Conservation (phyloP, 495 filamentous ascomycete species). For the Podospora australis region DNA sequence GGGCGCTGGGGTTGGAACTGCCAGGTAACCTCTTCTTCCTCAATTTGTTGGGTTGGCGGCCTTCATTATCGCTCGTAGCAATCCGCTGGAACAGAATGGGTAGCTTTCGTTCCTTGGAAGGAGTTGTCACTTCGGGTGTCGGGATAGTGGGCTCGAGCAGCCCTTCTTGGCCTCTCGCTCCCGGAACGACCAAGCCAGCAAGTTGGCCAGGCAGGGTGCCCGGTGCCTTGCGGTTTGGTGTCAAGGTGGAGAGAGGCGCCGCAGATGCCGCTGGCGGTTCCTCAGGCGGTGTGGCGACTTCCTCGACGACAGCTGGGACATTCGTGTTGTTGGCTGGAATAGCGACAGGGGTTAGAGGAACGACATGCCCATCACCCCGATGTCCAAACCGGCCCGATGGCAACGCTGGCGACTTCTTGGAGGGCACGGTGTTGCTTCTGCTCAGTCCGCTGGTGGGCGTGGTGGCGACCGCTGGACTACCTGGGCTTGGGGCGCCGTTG, state of each 20-base stretch:
- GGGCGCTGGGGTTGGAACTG: conserved; percentile 71
- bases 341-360: conserved; percentile 25
- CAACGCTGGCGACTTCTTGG: conserved; percentile 75
- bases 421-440: conserved; percentile 93
- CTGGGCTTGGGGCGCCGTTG: conserved; percentile 62
- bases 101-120: conserved; percentile 61
- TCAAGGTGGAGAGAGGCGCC: neutral
- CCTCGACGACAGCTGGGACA: conserved; percentile 21
- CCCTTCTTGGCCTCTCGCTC: conserved; percentile 45
- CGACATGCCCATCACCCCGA: conserved; percentile 25
- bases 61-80: conserved; percentile 53
- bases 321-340: conserved; percentile 6
- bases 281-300: conserved; percentile 20
- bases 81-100: conserved; percentile 64
- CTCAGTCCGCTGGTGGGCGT: conserved; percentile 60
- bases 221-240: neutral
- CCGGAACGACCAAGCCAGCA: conserved; percentile 14
- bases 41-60: conserved; percentile 74
- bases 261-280: conserved; percentile 11
- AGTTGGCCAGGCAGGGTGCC: conserved; percentile 7
- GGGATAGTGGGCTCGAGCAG: conserved; percentile 28
- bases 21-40: conserved; percentile 73
- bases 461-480: conserved; percentile 54
- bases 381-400: conserved; percentile 45
- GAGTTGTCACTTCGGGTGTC: conserved; percentile 49